Conservation (phyloP, 306 rosid species). For the Pterocarpus santalinus region DNA sequence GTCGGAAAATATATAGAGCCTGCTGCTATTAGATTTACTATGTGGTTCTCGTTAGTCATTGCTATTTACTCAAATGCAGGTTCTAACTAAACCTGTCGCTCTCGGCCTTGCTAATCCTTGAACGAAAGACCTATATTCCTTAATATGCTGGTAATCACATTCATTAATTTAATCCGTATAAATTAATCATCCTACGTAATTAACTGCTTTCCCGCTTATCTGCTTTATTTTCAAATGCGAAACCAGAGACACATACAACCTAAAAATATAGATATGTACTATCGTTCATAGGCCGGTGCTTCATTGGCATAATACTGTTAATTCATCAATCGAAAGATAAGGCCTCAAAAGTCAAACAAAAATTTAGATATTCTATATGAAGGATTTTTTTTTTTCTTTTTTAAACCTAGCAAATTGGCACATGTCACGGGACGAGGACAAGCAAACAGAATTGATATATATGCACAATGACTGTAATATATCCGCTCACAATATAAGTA, state of each 20-base stretch:
- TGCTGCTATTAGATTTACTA: neutral
- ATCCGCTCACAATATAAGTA: neutral
- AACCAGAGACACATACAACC: neutral
- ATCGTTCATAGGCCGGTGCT: constrained; percentile 1
- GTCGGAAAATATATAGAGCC: neutral
- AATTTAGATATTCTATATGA: neutral
- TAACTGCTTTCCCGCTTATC: neutral
- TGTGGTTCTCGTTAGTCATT: constrained; percentile 1
- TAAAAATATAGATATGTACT: neutral
- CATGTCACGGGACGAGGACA: neutral
- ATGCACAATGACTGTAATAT: neutral
- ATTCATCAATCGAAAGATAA: neutral
- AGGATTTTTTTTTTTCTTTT: neutral
- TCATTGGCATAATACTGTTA: neutral
- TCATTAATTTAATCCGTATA: neutral
- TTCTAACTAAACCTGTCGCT: too few species aligned
- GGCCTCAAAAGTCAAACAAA: constrained; percentile 20
- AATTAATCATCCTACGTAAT: constrained; percentile 14
- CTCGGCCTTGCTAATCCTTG: neutral
- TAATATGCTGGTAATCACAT: neutral
- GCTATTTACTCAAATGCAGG: neutral
- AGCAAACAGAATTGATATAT: neutral
- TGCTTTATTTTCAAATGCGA: neutral
- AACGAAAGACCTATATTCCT: neutral
- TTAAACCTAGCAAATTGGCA: neutral